A percentile compares a stretch with the other conserved stretches of the same genome.
Conservation (phyloP, 73 alveolate genomes). For the Paramecium pentaurelia region DNA sequence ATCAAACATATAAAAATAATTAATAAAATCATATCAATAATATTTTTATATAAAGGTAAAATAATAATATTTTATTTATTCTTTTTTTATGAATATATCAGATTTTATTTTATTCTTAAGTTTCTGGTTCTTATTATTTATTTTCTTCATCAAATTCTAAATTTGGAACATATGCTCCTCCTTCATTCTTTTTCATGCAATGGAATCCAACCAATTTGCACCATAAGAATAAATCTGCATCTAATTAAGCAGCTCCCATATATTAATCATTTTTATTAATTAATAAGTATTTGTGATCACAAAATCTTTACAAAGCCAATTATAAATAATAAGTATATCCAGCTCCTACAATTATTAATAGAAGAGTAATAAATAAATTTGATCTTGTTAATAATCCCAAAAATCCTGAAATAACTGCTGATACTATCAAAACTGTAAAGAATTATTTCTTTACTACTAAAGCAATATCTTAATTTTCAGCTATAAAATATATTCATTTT, state of each 20-base stretch:
- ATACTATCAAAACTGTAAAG: neutral
- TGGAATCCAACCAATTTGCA: conserved; percentile 21
- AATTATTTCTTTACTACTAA: neutral
- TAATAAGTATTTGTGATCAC: neutral
- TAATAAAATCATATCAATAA: neutral
- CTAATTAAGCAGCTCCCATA: conserved; percentile 40
- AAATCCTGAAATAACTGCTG: neutral
- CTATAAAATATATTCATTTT: neutral
- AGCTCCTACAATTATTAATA: neutral
- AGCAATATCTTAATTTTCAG: neutral
- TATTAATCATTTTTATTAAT: neutral
- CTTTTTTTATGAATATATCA: neutral
- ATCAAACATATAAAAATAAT: neutral
- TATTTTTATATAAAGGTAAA: neutral
- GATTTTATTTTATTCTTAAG: neutral
- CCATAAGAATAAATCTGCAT: neutral
- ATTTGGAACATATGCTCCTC: neutral
- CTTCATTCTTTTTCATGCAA: neutral
- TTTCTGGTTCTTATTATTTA: neutral
- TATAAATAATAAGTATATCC: neutral
- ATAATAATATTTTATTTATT: neutral
- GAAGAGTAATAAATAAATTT: neutral
- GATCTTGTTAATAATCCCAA: neutral
- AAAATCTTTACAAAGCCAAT: conserved; percentile 3
- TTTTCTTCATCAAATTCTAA: neutral